phyloP scores from a whole-genome alignment of 768 basidiomycete species.

The Coprinopsis sp. region DNA sequence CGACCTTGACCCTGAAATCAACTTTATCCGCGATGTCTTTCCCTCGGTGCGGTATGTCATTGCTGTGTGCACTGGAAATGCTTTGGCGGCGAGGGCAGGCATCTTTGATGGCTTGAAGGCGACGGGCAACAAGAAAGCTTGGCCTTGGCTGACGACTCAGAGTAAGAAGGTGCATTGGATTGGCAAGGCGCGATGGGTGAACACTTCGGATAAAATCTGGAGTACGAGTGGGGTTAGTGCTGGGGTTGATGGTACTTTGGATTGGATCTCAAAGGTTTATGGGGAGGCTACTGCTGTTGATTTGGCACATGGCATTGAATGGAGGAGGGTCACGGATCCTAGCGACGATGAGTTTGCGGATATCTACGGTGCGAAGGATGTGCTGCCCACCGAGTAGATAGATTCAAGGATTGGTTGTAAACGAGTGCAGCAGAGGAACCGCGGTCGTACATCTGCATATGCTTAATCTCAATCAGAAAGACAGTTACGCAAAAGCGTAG shows the following conservation, averaged over 20 bases:
- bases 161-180: conserved; percentile 32
- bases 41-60: conserved; percentile 31
- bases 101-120: conserved; percentile 33
- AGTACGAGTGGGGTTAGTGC: conserved; percentile 37
- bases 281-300: conserved; percentile 21
- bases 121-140: conserved; percentile 36
- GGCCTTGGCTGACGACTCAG: conserved; percentile 15
- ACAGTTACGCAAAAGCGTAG: too few relatives aligned
- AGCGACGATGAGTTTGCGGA: conserved; percentile 4
- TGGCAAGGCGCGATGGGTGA: conserved; percentile 36
- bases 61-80: conserved; percentile 33
- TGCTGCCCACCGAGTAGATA: too few relatives aligned
- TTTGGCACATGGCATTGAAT: conserved; percentile 27
- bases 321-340: conserved; percentile 17
- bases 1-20: conserved; percentile 12
- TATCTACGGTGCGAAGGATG: neutral
- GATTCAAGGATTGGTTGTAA: too few relatives aligned
- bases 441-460: too few relatives aligned
- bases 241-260: too few relatives aligned
- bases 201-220: conserved; percentile 36
- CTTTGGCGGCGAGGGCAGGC: conserved; percentile 30
- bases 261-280: conserved; percentile 26
- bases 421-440: too few relatives aligned
- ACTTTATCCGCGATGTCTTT: conserved; percentile 24
- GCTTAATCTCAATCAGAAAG: too few relatives aligned